Evolutionary conservation across 352 stramenopile genomes (phyloP), one percentile per base, ranked within the genome.

Genomic region (Achlya hypogyna): DNA sequence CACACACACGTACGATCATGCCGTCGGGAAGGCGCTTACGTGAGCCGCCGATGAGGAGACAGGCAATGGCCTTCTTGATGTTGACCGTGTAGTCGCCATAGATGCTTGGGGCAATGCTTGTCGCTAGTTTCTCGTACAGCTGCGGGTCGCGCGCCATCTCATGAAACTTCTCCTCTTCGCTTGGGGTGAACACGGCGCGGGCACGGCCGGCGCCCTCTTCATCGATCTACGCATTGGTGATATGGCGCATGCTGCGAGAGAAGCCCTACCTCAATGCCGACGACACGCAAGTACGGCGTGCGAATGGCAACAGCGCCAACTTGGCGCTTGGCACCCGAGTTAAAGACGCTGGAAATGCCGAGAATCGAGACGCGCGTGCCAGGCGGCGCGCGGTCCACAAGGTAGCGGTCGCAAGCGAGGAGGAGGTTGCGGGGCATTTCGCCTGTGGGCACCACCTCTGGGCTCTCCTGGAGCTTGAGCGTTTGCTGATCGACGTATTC

Each of bases 401-500:
- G 81, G 56, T 91, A 83, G n/a, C 96, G 78, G 65, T 99, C 96
- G 0, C 95, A 84, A 27, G 96, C 87, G n/a, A 99, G 73, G 40
- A 98, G 76, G 32, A 99, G 80, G 65, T 96, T 96, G 28, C 97
- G 83, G 20, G 97, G 97, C 97, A 99, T 99, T 74, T 99, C 97
- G 28, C 97, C 97, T 4, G 97, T 99, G 0, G 97, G 96, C 8
- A 99, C 96, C 18, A 96, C 92, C 71, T 99, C 96, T 0, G 78
- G 97, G 75, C 79, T 96, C 70, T 98, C 91, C 75, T 98, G 92
- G 40, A 99, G 78, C 79, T 99, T 99, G 29, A 99, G 77, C n/a
- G 95, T 98, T 81, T 99, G 97, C 69, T 98, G 93, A 76, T 99
- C 96, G 0, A 98, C 90, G 73, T 98, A 99, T 9, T 91, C 78